Percentiles rank a stretch among this genome's conserved stretches.
Evolutionary conservation across 208 protist species (phyloP).

Genomic region (Leishmania tropica): DNA sequence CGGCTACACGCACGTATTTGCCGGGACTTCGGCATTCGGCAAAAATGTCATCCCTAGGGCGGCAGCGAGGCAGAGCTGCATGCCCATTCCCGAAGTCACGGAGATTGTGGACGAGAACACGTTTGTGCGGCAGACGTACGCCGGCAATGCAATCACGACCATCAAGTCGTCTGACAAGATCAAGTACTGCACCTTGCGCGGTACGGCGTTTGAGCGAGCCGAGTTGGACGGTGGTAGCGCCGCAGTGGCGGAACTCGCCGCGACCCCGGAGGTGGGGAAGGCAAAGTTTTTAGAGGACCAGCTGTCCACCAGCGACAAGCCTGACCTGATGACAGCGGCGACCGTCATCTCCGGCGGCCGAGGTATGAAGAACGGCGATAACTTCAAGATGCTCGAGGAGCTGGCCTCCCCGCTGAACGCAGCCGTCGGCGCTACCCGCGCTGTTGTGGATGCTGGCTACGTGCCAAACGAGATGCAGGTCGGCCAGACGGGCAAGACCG

Average conservation of each 20-base stretch:
- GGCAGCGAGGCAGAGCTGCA: slow-evolving; percentile 89
- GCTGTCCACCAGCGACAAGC: slow-evolving; percentile 78
- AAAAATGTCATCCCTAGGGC: slow-evolving; percentile 96
- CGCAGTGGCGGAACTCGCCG: slow-evolving; percentile 36
- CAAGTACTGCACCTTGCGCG: slow-evolving; percentile 95
- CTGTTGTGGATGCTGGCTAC: slow-evolving; percentile 96
- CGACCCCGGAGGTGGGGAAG: slow-evolving; percentile 32
- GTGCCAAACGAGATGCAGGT: slow-evolving; percentile 96
- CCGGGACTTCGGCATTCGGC: slow-evolving; percentile 92
- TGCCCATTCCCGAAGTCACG: slow-evolving; percentile 94
- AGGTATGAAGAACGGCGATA: slow-evolving; percentile 96
- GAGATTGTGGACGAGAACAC: slow-evolving; percentile 91
- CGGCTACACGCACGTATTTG: slow-evolving; percentile 94
- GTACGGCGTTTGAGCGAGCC: slow-evolving; percentile 89
- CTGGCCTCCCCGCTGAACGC: slow-evolving; percentile 94
- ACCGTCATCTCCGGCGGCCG: slow-evolving; percentile 96
- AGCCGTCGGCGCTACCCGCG: slow-evolving; percentile 97
- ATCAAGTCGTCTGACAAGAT: slow-evolving; percentile 92
- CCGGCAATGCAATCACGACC: slow-evolving; percentile 97
- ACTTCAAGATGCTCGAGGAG: slow-evolving; percentile 97
- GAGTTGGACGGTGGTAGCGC: slow-evolving; percentile 50
- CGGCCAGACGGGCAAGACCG: slow-evolving; percentile 98
- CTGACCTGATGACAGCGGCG: slow-evolving; percentile 92
- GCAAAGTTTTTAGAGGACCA: slow-evolving; percentile 69
- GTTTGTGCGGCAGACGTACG: slow-evolving; percentile 97